Conservation (phyloP, 2,329 filamentous ascomycete genomes). For the Thermothelomyces thermophilus region DNA sequence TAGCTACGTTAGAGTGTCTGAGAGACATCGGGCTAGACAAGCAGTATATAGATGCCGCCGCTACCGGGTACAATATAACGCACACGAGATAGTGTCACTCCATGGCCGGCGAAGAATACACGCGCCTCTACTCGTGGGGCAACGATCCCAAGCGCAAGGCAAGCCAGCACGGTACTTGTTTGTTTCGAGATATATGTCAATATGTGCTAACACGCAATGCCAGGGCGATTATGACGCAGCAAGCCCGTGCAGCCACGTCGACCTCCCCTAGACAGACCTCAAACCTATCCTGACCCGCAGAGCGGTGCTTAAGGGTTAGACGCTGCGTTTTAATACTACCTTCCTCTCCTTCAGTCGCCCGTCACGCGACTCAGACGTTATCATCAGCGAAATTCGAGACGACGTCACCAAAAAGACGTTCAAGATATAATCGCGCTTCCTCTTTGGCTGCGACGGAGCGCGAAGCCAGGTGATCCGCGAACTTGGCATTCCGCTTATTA, state of each 20-base stretch:
- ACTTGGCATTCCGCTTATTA: conserved; percentile 32
- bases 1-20: conserved; percentile 49
- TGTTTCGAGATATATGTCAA: too few species aligned
- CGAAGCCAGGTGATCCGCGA: conserved; percentile 34
- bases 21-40: conserved; percentile 45
- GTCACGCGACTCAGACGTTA: conserved; percentile 19
- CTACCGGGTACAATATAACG: conserved; percentile 36
- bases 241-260: conserved; percentile 38
- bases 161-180: not conserved
- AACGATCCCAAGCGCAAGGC: conserved; percentile 24
- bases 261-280: conserved; percentile 42
- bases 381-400: conserved; percentile 26
- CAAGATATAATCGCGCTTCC: conserved; percentile 44
- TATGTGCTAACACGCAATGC: conserved; percentile 19
- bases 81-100: conserved; percentile 47
- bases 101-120: conserved; percentile 48
- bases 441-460: conserved; percentile 53
- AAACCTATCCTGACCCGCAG: conserved; percentile 40
- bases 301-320: conserved; percentile 36
- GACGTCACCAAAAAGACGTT: conserved; percentile 25
- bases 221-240: conserved; percentile 39
- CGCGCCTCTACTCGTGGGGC: conserved; percentile 45
- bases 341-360: conserved; percentile 31
- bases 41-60: conserved; percentile 33
- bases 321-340: conserved; percentile 36